These are phyloP conservation scores for Aspergillus neoniger DNA, from an alignment of 2,329 filamentous ascomycete genomes.

Conservation along the genomic window DNA sequence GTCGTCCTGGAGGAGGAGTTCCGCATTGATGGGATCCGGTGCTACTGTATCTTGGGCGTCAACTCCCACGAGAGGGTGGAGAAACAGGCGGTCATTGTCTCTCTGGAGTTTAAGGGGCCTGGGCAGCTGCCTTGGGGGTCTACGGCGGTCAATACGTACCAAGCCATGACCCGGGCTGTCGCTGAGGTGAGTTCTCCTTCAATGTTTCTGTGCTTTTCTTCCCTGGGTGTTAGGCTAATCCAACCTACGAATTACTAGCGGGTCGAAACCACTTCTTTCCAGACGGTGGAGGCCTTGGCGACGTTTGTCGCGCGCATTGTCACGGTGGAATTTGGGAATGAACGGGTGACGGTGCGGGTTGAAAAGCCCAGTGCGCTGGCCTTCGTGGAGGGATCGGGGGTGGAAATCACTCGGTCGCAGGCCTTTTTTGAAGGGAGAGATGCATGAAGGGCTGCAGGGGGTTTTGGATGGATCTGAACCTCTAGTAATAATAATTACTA, in stretches of 20 bases:
- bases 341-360: constrained; percentile 49
- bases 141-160: constrained; percentile 40
- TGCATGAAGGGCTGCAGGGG: not conserved
- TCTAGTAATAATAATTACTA: too few relatives aligned
- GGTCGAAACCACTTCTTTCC: constrained; percentile 51
- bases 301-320: constrained; percentile 50
- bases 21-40: constrained; percentile 46
- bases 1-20: constrained; percentile 42
- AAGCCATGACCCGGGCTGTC: constrained; percentile 41
- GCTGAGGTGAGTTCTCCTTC: constrained; percentile 35
- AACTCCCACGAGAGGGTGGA: constrained; percentile 55
- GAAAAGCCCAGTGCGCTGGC: constrained; percentile 55
- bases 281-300: constrained; percentile 55
- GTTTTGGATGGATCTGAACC: not conserved
- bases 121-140: constrained; percentile 36
- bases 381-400: constrained; percentile 51
- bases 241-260: constrained; percentile 26
- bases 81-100: constrained; percentile 51
- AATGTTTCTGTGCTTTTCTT: not conserved
- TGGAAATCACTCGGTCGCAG: constrained; percentile 51
- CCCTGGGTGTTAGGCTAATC: constrained; percentile 15
- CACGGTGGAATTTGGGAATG: constrained; percentile 48
- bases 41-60: constrained; percentile 53
- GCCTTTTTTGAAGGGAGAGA: constrained; percentile 43
- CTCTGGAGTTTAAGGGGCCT: constrained; percentile 39